phyloP scores from a whole-genome alignment of 179 eudicot species.

The Patellifolia procumbens region DNA sequence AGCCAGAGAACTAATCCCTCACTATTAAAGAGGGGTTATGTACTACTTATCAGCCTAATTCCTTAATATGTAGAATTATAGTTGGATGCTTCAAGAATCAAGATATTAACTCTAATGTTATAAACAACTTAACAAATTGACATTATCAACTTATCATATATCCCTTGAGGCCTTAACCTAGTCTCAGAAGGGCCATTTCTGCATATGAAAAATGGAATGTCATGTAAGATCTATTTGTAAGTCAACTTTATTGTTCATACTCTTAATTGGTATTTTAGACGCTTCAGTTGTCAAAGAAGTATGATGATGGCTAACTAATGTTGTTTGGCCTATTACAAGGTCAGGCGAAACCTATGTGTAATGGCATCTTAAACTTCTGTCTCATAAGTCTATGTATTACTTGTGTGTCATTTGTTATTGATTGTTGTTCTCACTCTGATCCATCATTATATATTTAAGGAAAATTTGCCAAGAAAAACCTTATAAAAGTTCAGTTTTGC shows the following conservation, averaged over 20 bases:
- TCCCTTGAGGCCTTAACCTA: neutral
- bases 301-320: neutral
- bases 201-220: neutral
- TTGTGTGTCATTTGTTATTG: too few relatives aligned
- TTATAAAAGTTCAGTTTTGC: too few relatives aligned
- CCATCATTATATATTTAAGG: too few relatives aligned
- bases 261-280: neutral
- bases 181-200: neutral
- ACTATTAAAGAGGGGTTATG: neutral
- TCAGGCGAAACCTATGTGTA: neutral
- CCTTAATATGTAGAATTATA: neutral
- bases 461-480: too few relatives aligned
- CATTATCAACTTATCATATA: neutral
- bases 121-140: neutral
- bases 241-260: neutral
- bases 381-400: too few relatives aligned
- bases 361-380: too few relatives aligned
- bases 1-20: conserved; percentile 14
- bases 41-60: neutral
- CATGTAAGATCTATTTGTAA: neutral
- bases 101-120: neutral
- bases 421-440: too few relatives aligned
- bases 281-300: neutral
- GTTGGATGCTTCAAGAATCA: neutral
- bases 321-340: neutral